Percentiles rank a stretch among this genome's conserved stretches.
phyloP scores from a whole-genome alignment of 306 rosid genomes.

The Dicorynia guianensis region DNA sequence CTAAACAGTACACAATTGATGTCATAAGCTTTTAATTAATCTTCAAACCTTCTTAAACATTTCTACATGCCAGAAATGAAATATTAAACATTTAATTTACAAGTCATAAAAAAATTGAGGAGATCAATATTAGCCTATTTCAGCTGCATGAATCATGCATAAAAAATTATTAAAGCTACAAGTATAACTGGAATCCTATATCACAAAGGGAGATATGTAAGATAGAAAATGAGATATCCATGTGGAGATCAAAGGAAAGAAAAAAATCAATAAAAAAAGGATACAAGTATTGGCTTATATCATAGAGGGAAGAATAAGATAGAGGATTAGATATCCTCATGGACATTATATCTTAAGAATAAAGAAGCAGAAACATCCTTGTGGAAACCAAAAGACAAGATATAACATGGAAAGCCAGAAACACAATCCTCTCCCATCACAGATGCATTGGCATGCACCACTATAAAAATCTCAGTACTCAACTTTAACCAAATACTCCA shows the following conservation, averaged over 20 bases:
- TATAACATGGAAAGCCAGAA: constrained; percentile 2
- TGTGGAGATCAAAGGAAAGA: constrained; percentile 10
- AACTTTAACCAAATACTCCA: constrained; percentile 4
- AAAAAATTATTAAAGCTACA: background rate
- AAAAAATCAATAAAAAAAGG: background rate
- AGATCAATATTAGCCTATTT: background rate
- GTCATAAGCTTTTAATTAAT: constrained; percentile 1
- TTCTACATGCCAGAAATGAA: constrained; percentile 3
- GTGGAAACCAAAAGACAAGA: no score
- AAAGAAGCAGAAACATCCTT: no score
- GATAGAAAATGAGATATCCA: background rate
- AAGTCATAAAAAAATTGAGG: background rate
- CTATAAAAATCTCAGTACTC: background rate
- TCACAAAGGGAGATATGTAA: background rate
- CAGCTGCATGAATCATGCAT: background rate
- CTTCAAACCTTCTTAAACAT: background rate
- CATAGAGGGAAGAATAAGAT: no score
- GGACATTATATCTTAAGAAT: no score
- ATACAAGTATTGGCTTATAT: no score
- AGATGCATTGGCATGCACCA: background rate
- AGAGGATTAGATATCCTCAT: no score
- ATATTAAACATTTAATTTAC: background rate
- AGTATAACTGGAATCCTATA: no score
- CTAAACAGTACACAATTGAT: background rate
- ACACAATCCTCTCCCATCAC: background rate